Conservation (phyloP, 176 grass and related monocot genomes). For the Oryza officinalis region DNA sequence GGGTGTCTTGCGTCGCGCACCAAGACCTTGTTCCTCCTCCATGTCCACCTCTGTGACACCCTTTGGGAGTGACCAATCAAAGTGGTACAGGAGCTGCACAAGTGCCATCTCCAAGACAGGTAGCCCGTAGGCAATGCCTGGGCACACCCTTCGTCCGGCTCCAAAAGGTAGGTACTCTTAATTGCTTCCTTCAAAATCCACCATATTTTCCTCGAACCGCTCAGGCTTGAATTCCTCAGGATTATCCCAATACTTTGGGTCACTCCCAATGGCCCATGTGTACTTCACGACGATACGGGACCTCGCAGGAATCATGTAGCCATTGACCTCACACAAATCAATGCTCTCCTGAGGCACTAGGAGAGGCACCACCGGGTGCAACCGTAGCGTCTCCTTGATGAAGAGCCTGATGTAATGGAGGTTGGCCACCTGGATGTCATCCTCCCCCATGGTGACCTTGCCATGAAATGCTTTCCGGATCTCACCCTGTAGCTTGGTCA, state of each 20-base stretch:
- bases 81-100: background rate
- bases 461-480: slow-evolving; percentile 3
- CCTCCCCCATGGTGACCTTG: background rate
- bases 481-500: slow-evolving; percentile 48
- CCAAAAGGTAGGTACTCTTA: background rate
- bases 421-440: background rate
- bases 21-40: background rate
- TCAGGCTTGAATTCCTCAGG: background rate
- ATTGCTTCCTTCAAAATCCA: background rate
- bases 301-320: too few relatives aligned
- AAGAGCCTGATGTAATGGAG: slow-evolving; percentile 47
- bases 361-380: too few relatives aligned
- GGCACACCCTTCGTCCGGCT: background rate
- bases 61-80: background rate
- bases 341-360: too few relatives aligned
- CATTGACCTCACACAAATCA: too few relatives aligned
- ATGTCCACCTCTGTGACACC: background rate
- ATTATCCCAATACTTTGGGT: background rate
- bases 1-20: background rate
- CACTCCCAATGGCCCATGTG: too few relatives aligned
- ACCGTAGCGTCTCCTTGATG: background rate
- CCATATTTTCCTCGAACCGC: background rate
- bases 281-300: too few relatives aligned
- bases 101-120: background rate
- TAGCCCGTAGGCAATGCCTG: background rate